Percentiles rank a stretch among this genome's conserved stretches.
phyloP scores from a whole-genome alignment of 2,329 filamentous ascomycete genomes.

The Paecilomyces formosus region DNA sequence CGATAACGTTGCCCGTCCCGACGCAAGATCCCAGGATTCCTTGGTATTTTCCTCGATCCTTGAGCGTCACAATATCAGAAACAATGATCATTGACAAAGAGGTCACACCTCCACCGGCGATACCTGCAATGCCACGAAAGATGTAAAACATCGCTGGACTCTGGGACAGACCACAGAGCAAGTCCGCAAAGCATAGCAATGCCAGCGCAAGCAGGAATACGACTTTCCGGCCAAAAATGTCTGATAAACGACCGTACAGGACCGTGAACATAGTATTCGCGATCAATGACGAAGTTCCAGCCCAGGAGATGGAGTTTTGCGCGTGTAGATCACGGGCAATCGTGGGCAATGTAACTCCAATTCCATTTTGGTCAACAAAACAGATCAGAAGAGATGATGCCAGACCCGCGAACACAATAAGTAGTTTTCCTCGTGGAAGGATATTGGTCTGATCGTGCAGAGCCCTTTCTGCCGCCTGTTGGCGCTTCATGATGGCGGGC shows the following conservation, averaged over 20 bases:
- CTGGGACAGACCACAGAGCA: slow-evolving; percentile 52
- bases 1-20: slow-evolving; percentile 40
- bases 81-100: slow-evolving; percentile 57
- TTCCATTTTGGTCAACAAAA: slow-evolving; percentile 52
- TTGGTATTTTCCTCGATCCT: slow-evolving; percentile 51
- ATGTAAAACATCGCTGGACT: slow-evolving; percentile 54
- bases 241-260: slow-evolving; percentile 55
- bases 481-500: slow-evolving; percentile 19
- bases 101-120: slow-evolving; percentile 56
- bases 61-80: slow-evolving; percentile 52
- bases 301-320: slow-evolving; percentile 55
- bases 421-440: slow-evolving; percentile 41
- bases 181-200: slow-evolving; percentile 48
- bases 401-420: slow-evolving; percentile 45
- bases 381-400: slow-evolving; percentile 48
- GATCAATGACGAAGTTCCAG: slow-evolving; percentile 62
- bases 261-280: slow-evolving; percentile 59
- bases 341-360: slow-evolving; percentile 47
- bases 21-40: slow-evolving; percentile 40
- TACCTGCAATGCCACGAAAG: slow-evolving; percentile 53
- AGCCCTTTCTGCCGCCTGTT: slow-evolving; percentile 35
- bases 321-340: slow-evolving; percentile 43
- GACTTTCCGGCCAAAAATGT: slow-evolving; percentile 54
- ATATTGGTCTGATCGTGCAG: slow-evolving; percentile 53
- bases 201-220: slow-evolving; percentile 49